Evolutionary conservation across 345 rosid species (phyloP).

Genomic region (Zanthoxylum bungeanum): DNA sequence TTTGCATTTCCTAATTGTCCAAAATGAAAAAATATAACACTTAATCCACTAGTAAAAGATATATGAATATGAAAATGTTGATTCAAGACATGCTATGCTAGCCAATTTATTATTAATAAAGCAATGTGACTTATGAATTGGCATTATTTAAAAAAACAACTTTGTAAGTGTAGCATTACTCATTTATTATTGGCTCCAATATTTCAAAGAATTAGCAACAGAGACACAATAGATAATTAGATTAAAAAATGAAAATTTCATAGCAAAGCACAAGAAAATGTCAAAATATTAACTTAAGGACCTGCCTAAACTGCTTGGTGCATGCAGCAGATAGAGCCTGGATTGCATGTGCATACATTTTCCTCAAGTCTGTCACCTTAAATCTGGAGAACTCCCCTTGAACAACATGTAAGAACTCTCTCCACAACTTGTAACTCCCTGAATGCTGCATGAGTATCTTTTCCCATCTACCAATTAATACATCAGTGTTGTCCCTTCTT

Average conservation of each 20-base stretch:
- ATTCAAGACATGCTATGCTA: neutral
- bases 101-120: neutral
- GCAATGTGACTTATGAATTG: too few relatives aligned
- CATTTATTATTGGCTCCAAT: neutral
- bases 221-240: neutral
- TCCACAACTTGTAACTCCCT: slow-evolving; percentile 73
- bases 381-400: slow-evolving; percentile 92
- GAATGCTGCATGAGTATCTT: slow-evolving; percentile 70
- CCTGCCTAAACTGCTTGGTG: slow-evolving; percentile 97
- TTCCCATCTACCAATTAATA: slow-evolving; percentile 80
- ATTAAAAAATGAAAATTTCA: neutral
- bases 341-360: slow-evolving; percentile 83
- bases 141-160: neutral
- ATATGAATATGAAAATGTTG: neutral
- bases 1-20: neutral
- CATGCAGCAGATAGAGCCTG: slow-evolving; percentile 78
- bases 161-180: neutral
- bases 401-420: slow-evolving; percentile 72
- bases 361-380: slow-evolving; percentile 86
- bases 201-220: neutral
- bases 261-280: slow-evolving; percentile 1
- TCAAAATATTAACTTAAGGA: slow-evolving; percentile 44
- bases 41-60: neutral
- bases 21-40: neutral
- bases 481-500: slow-evolving; percentile 70